These are phyloP conservation scores for Gossypium longicalyx DNA, from an alignment of 345 rosid genomes.

Conservation along the genomic window DNA sequence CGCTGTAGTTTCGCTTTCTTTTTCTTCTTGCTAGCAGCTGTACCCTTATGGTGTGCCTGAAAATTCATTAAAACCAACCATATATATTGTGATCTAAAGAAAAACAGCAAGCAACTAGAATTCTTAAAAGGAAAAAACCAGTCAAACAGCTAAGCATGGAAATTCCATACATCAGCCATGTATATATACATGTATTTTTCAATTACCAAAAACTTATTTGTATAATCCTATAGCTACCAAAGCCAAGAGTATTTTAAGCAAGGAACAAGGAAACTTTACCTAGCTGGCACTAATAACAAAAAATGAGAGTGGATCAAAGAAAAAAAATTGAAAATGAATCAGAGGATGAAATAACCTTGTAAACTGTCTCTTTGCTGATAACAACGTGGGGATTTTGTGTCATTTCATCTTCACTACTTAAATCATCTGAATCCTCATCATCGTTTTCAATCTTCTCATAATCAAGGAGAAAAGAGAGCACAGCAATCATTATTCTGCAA, in stretches of 20 bases:
- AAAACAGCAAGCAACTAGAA: background rate
- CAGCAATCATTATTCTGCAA: conserved; percentile 75
- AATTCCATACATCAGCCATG: background rate
- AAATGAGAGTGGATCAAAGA: background rate
- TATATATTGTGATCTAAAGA: background rate
- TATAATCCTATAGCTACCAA: background rate
- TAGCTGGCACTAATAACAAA: background rate
- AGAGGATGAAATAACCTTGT: conserved; percentile 54
- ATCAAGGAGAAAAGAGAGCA: conserved; percentile 80
- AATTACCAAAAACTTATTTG: background rate
- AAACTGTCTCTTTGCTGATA: conserved; percentile 63
- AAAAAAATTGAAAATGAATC: background rate
- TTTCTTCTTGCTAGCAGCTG: conserved; percentile 85
- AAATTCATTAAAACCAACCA: conserved; percentile 19
- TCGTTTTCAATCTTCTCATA: conserved; percentile 76
- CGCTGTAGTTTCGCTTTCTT: conserved; percentile 94
- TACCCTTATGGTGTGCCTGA: conserved; percentile 80
- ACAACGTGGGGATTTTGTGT: conserved; percentile 37
- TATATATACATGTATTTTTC: background rate
- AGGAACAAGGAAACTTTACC: background rate
- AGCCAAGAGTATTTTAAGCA: background rate
- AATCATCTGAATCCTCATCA: conserved; percentile 63
- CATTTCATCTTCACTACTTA: conserved; percentile 67
- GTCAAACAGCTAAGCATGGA: background rate
- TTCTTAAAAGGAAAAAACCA: background rate